phyloP scores from a whole-genome alignment of 768 basidiomycete genomes.

The Russula olivacea region DNA sequence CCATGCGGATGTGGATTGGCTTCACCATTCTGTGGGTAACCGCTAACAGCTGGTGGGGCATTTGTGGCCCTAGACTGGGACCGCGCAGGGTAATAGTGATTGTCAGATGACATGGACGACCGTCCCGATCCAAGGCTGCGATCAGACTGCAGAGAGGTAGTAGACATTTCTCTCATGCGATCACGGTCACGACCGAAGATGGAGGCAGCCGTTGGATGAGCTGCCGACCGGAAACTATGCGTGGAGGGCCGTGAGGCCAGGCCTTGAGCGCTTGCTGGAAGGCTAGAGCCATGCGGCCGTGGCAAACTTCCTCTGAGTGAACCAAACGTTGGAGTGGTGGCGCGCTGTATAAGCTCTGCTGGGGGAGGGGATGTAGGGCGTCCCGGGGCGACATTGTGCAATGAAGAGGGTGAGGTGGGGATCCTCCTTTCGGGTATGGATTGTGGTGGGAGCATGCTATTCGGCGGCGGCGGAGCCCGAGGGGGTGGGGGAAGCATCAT shows the following conservation, averaged over 20 bases:
- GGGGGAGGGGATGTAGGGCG: conserved; percentile 92
- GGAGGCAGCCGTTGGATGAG: conserved; percentile 47
- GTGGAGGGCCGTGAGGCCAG: conserved; percentile 72
- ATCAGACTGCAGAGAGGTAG: conserved; percentile 64
- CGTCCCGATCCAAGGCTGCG: conserved; percentile 64
- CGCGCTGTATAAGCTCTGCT: conserved; percentile 84
- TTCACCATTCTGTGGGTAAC: conserved; percentile 27
- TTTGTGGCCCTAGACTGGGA: conserved; percentile 32
- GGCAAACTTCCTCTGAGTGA: conserved; percentile 47
- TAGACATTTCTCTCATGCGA: conserved; percentile 54
- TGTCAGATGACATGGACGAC: conserved; percentile 79
- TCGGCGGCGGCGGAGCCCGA: conserved; percentile 67
- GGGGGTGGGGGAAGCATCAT: conserved; percentile 77
- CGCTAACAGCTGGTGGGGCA: conserved; percentile 43
- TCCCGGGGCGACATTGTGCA: conserved; percentile 65
- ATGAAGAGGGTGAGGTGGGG: conserved; percentile 39
- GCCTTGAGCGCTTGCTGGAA: conserved; percentile 62
- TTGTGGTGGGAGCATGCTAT: conserved; percentile 60
- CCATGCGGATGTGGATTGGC: conserved; percentile 21
- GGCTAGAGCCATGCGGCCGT: conserved; percentile 66
- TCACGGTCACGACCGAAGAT: conserved; percentile 38
- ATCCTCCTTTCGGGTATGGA: conserved; percentile 68
- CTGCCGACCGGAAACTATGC: conserved; percentile 76
- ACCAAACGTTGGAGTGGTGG: conserved; percentile 80
- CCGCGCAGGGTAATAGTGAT: conserved; percentile 44